Evolutionary conservation across 2,329 filamentous ascomycete species (phyloP), one percentile per base, ranked within the genome.

Genomic region (Aspergillus neotritici): DNA sequence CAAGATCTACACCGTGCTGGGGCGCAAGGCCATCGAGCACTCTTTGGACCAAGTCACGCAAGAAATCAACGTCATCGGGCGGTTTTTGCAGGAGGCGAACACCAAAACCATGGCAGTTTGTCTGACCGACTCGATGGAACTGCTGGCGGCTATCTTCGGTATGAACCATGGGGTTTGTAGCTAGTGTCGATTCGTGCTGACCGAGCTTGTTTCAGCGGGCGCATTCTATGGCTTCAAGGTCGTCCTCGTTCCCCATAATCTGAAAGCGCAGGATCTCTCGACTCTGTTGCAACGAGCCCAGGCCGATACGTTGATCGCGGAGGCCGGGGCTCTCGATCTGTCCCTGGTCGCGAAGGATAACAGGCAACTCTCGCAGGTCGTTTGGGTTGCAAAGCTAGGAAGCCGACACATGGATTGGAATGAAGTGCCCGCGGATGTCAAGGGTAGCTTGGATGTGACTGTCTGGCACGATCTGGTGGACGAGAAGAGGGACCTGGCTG

Each of bases 321-420:
- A 85, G 28, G 90, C 91, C 3, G 93, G 93, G 33, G 82, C 85
- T n/a, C 78, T 97, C 45, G 87, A 93, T 15, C 80, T 95, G 34
- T 83, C 88, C 49, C 71, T 77, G 31, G 77, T 94, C 10, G 77
- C 82, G 40, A 79, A 83, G 56, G 76, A 74, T 41, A 88, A 86
- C 57, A 76, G 83, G 4, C 76, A 78, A 31, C 75, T 98, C 35
- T 83, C 82, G 48, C 81, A 89, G 54, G 76, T 95, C 28, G 79
- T 96, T 55, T 97, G 90, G 87, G 90, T 96, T 10, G 88, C 94
- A 4, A 91, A 96, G 57, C 80, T 88, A 59, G 88, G 88, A 33
- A 96, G 83, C 70, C 80, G 82, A 55, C 91, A 97, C 62, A 85
- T 98, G 77, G 90, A 95, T 67, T 98, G 91, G 90, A 90, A 87